Percentiles rank a stretch among this genome's conserved stretches.
These are phyloP conservation scores for Stenocarpella maydis DNA, from an alignment of 2,329 filamentous ascomycete genomes.

Conservation along the genomic window DNA sequence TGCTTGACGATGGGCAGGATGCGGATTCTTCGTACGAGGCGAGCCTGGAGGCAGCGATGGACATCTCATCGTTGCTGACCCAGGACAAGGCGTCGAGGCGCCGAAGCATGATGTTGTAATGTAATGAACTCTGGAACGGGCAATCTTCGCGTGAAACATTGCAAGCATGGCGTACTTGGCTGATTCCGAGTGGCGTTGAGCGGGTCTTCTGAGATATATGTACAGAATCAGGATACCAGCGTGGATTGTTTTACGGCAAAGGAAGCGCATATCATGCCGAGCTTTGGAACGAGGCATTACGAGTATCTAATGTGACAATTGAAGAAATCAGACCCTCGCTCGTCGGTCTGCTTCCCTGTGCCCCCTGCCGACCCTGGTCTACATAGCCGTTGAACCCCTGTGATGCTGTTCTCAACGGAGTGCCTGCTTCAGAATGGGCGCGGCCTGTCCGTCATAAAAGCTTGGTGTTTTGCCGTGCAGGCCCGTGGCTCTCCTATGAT, in stretches of 20 bases:
- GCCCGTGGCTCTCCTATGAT: constrained; percentile 48
- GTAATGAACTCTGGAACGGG: constrained; percentile 45
- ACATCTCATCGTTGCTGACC: constrained; percentile 31
- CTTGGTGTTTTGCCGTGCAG: background rate
- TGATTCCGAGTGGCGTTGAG: background rate
- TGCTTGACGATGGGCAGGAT: constrained; percentile 43
- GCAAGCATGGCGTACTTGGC: constrained; percentile 18
- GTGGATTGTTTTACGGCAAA: constrained; percentile 24
- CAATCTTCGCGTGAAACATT: background rate
- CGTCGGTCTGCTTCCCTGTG: background rate
- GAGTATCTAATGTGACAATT: constrained; percentile 22
- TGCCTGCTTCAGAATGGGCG: background rate
- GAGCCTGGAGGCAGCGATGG: constrained; percentile 41
- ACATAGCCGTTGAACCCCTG: background rate
- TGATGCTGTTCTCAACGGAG: background rate
- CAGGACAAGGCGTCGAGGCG: constrained; percentile 53
- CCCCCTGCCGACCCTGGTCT: background rate
- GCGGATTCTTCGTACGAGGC: constrained; percentile 42
- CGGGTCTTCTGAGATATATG: background rate
- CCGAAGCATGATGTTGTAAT: constrained; percentile 64
- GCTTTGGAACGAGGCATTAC: constrained; percentile 23
- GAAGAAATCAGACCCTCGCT: background rate
- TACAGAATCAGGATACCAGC: constrained; percentile 27
- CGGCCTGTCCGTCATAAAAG: background rate
- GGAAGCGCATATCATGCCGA: constrained; percentile 23